Conservation (phyloP, 1,139 yeast species). For the Pneumocystis oryctolagi region DNA sequence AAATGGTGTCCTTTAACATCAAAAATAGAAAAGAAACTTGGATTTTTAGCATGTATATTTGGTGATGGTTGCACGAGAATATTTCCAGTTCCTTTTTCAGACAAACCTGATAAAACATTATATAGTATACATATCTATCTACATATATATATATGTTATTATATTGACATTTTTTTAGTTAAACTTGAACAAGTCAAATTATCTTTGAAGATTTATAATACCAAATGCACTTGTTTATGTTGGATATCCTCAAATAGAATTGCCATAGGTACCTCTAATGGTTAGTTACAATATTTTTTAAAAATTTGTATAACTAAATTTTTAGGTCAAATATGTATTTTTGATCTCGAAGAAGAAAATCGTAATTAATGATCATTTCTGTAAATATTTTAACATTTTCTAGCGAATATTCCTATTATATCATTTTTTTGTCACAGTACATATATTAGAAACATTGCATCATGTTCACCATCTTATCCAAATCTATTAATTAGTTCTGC, state of each 20-base stretch:
- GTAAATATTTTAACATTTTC: background rate
- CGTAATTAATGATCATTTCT: background rate
- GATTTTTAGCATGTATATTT: slow-evolving; percentile 6
- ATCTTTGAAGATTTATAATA: slow-evolving; percentile 2
- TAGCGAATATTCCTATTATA: slow-evolving; percentile 1
- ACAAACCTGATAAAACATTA: background rate
- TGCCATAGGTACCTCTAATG: slow-evolving; percentile 5
- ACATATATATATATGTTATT: background rate
- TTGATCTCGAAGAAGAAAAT: slow-evolving; percentile 1
- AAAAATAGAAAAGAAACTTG: background rate
- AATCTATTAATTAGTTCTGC: slow-evolving; percentile 4
- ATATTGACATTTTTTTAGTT: background rate
- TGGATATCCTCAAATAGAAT: slow-evolving; percentile 3
- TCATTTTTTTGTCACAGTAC: slow-evolving; percentile 4
- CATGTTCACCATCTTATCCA: slow-evolving; percentile 5
- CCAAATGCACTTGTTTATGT: slow-evolving; percentile 2
- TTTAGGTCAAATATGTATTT: slow-evolving; percentile 1
- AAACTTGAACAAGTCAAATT: slow-evolving; percentile 1
- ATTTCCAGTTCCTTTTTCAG: slow-evolving; percentile 1
- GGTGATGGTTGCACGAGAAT: slow-evolving; percentile 5
- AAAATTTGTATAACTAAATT: background rate
- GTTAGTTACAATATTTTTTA: background rate
- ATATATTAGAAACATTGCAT: slow-evolving; percentile 3
- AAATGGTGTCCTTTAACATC: slow-evolving; percentile 8
- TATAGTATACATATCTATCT: background rate